A percentile compares a stretch with the other conserved stretches of the same genome.
Evolutionary conservation across 1,139 yeast species (phyloP).

Genomic region (Saccharomyces uvarum): DNA sequence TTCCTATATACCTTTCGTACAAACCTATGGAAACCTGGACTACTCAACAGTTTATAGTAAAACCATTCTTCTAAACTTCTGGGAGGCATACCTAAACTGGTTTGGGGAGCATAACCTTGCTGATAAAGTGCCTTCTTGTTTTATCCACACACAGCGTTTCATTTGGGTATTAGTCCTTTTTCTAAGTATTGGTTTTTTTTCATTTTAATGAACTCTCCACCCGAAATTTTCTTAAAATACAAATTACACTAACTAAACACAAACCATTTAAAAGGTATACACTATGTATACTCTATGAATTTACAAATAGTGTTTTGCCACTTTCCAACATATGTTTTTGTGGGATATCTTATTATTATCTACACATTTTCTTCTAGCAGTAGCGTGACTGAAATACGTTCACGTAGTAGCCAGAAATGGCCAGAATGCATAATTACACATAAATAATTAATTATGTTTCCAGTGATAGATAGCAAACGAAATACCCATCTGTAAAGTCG

Average conservation of each 20-base stretch:
- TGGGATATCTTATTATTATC: background rate
- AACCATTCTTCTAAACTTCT: constrained; percentile 43
- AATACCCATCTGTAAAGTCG: background rate
- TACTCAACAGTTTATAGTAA: constrained; percentile 45
- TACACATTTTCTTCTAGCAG: background rate
- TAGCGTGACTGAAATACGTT: background rate
- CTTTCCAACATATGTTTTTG: no score
- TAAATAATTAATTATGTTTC: background rate
- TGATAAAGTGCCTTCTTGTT: background rate
- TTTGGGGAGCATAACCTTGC: constrained; percentile 9
- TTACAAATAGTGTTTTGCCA: no score
- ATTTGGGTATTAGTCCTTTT: background rate
- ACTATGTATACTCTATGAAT: no score
- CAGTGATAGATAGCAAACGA: background rate
- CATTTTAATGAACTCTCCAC: background rate
- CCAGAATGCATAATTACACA: background rate
- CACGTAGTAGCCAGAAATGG: background rate
- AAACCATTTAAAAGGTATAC: background rate
- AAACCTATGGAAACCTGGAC: constrained; percentile 60
- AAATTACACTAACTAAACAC: background rate
- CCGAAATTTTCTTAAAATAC: background rate
- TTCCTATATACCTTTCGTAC: constrained; percentile 58
- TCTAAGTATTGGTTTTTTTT: background rate
- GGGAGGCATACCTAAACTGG: constrained; percentile 27
- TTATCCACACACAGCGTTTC: background rate